Base-by-base conservation (phyloP, 2,329 filamentous ascomycete species). In the Aspergillus unguis region DNA sequence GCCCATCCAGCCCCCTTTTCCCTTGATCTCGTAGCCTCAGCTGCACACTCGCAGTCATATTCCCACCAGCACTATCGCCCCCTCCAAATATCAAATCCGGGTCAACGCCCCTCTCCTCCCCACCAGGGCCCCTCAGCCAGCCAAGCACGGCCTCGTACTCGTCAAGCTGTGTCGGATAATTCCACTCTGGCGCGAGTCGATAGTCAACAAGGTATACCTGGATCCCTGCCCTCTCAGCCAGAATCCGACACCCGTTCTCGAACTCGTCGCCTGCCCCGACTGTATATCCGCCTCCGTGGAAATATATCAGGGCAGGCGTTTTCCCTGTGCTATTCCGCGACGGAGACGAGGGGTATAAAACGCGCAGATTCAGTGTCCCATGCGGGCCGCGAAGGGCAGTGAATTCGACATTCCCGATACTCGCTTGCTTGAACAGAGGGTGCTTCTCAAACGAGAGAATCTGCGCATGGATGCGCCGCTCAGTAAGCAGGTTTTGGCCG, bases 271-370 rank as follows among this genome's bases (percentile, higher is more conserved):
- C 66, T n/a, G 60, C 62, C 10, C 70, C 70, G 27, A 73, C 63
- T 1, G 69, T 71, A 55, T 71, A 74, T 1, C 71, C 69, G 6
- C 69, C 70, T 7, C 70, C 67, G 48, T 74, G 71, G 50, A 73
- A 67, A 53, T 73, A 71, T 3, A 72, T 64, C 10, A 72, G 54
- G 2, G 65, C 68, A 29, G 63, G 49, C n/a, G 36, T 38, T 25
- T 9, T 38, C n/a, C n/a, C n/a, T 23, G 17, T 38, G 23, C n/a
- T 23, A 6, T 38, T 23, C n/a, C 17, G 36, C 9, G 36, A 38
- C 4, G 36, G 36, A 28, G 10, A 49, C 36, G 52, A 57, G 3
- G 65, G 65, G 48, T 71, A 69, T n/a, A 71, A 63, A 7, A 69
- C 53, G 3, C 68, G 60, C n/a, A 71, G 53, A 0, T 63, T 66